These are phyloP conservation scores for Kluyveromyces dobzhanskii DNA, from an alignment of 805 yeast genomes.

Conservation along the genomic window DNA sequence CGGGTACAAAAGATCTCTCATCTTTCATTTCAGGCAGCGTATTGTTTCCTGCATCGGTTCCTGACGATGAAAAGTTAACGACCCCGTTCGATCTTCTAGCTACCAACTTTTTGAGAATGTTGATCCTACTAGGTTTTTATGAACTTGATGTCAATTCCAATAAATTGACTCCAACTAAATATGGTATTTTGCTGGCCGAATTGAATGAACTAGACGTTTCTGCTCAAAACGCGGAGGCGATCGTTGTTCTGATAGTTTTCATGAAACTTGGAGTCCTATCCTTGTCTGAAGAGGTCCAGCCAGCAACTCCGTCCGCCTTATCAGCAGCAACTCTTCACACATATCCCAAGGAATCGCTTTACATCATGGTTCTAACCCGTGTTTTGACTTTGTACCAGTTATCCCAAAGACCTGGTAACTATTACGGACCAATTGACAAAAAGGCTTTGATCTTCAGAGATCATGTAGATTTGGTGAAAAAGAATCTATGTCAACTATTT, in stretches of 20 bases:
- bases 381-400: conserved; percentile 39
- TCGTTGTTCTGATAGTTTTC: conserved; percentile 42
- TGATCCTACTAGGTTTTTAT: conserved; percentile 44
- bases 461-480: conserved; percentile 44
- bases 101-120: conserved; percentile 46
- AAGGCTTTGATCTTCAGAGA: conserved; percentile 60
- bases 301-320: conserved; percentile 22
- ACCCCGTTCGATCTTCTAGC: conserved; percentile 47
- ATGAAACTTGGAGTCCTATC: conserved; percentile 36
- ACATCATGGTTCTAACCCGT: conserved; percentile 39
- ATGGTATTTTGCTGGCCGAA: conserved; percentile 43
- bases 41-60: conserved; percentile 26
- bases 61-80: conserved; percentile 28
- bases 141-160: conserved; percentile 28
- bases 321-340: conserved; percentile 34
- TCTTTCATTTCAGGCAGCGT: conserved; percentile 25
- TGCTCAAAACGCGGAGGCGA: conserved; percentile 30
- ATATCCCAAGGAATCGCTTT: conserved; percentile 31
- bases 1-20: conserved; percentile 27
- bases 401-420: conserved; percentile 45
- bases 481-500: conserved; percentile 44
- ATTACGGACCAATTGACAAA: conserved; percentile 65
- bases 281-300: conserved; percentile 28
- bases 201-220: conserved; percentile 26
- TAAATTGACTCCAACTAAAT: conserved; percentile 34